Base-by-base conservation (phyloP, 139 green algal species). In the Volvox africanus region DNA sequence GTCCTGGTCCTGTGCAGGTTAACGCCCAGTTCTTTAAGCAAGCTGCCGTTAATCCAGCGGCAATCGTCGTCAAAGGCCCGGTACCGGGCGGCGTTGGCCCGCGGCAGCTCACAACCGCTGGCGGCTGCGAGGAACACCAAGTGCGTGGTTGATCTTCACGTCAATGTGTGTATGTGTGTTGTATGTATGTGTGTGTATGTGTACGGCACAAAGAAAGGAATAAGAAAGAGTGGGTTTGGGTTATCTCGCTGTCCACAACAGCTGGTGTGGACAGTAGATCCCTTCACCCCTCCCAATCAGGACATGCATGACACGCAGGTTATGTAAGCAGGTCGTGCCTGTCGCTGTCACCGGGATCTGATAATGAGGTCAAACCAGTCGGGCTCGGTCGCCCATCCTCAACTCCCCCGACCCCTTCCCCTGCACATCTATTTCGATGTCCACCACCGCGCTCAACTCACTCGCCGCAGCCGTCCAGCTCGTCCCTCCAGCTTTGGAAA, bases 401-500 rank as follows among this genome's bases (percentile, higher is more conserved):
- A 82, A 9, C 14, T 13, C 73, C 32, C 33, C 33, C 32, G 9
- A 20, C 32, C 33, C 19, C 12, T 28, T 6, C 28, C 16, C n/a
- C n/a, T n/a, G n/a, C n/a, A n/a, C n/a, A n/a, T n/a, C n/a, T n/a
- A n/a, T n/a, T n/a, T n/a, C n/a, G n/a, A n/a, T n/a, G n/a, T n/a
- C n/a, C n/a, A n/a, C n/a, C n/a, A n/a, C n/a, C n/a, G n/a, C n/a
- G n/a, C n/a, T 6, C 16, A 26, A 61, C 80, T 44, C 61, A 87
- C 81, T 1, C 33, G 81, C 81, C 21, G 81, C 81, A 61, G 61
- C 30, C n/a, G 81, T 87, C 81, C 81, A 87, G 81, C 81, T 87
- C 55, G 81, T 87, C 3, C 81, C 81, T 0, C 81, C 81, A 32
- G 81, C 81, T 18, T 87, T 87, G 28, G 81, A 87, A 61, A 87